These are phyloP conservation scores for Penicillium sp. DNA, from an alignment of 2,329 filamentous ascomycete species.

Conservation along the genomic window DNA sequence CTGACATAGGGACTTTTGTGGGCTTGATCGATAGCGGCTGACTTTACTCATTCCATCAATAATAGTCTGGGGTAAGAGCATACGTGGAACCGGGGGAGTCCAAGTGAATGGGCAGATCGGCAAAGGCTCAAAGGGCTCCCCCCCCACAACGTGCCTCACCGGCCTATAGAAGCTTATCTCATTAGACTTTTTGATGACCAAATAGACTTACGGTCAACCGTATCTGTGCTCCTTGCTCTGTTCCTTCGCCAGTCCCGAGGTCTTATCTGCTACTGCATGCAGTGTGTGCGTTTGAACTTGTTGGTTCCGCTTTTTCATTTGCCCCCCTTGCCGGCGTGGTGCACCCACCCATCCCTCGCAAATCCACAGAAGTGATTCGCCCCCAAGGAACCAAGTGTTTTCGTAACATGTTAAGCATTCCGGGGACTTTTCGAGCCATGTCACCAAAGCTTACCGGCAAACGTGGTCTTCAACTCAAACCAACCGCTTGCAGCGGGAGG, in stretches of 20 bases:
- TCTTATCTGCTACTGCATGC: not conserved
- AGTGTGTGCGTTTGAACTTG: not conserved
- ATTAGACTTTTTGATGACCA: not conserved
- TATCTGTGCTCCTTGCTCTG: not conserved
- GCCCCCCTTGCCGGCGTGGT: not conserved
- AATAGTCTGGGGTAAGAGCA: not conserved
- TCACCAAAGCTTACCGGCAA: not conserved
- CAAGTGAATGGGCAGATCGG: not conserved
- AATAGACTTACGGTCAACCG: not conserved
- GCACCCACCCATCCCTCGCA: not conserved
- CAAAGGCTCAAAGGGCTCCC: not conserved
- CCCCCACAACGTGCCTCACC: not conserved
- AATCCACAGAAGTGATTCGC: not conserved
- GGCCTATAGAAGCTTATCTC: not conserved
- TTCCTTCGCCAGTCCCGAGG: not conserved
- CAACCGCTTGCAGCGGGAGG: not conserved
- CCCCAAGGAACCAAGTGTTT: too few relatives aligned
- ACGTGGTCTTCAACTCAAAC: not conserved
- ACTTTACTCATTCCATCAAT: not conserved
- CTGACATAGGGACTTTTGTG: not conserved
- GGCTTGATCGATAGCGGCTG: not conserved
- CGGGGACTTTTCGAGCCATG: not conserved
- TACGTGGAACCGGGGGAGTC: not conserved
- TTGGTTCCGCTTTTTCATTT: not conserved
- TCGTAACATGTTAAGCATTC: not conserved